These are phyloP conservation scores for Neckera pumila DNA, from an alignment of 225 moss, liverwort and hornwort genomes.

Conservation along the genomic window DNA sequence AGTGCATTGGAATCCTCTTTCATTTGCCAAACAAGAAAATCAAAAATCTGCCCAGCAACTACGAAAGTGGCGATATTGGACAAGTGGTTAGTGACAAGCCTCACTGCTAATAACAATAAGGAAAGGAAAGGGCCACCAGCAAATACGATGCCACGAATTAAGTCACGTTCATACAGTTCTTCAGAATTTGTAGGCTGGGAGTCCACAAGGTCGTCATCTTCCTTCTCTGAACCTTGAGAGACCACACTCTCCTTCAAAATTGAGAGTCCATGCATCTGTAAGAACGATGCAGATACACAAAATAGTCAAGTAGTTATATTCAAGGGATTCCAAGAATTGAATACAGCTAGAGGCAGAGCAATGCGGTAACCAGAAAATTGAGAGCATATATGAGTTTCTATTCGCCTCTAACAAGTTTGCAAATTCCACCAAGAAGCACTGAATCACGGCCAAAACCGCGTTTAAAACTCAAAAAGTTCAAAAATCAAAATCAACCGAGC, in stretches of 20 bases:
- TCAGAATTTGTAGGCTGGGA: not conserved
- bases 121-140: not conserved
- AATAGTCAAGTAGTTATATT: not conserved
- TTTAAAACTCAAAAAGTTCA: too few relatives aligned
- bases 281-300: not conserved
- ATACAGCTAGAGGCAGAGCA: not conserved
- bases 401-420: not conserved
- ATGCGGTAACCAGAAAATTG: not conserved
- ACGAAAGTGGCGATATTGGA: not conserved
- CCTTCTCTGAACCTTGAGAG: not conserved
- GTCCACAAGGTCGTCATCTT: not conserved
- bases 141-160: not conserved
- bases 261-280: conserved; percentile 1
- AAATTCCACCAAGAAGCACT: not conserved
- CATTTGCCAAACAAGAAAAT: not conserved
- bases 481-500: not conserved
- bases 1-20: not conserved
- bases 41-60: not conserved
- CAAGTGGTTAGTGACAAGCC: not conserved
- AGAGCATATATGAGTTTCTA: not conserved
- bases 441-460: not conserved
- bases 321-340: not conserved
- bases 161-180: not conserved
- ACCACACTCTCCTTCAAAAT: not conserved
- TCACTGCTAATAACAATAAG: not conserved